Conservation (phyloP, 345 rosid genomes). For the Eucalyptus viminalis region DNA sequence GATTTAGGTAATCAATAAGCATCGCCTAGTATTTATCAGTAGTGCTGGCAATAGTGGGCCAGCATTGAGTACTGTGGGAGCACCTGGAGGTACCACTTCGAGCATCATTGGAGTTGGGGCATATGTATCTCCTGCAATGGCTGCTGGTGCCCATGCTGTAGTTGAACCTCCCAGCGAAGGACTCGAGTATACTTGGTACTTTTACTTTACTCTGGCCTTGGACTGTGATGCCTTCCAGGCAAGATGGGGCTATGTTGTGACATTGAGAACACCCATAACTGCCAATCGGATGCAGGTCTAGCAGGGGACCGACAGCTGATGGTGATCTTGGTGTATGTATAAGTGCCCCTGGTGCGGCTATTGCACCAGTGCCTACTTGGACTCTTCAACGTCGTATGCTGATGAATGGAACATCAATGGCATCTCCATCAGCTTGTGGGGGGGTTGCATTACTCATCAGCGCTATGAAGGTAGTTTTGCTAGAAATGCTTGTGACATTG, state of each 20-base stretch:
- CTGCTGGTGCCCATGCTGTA: conserved; percentile 89
- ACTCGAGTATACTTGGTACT: conserved; percentile 88
- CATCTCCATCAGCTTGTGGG: conserved; percentile 99
- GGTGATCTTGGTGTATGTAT: conserved; percentile 94
- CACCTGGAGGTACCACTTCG: conserved; percentile 96
- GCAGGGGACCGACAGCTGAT: conserved; percentile 96
- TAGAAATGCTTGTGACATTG: not conserved
- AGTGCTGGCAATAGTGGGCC: conserved; percentile 99
- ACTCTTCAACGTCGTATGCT: conserved; percentile 97
- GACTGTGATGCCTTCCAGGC: not conserved
- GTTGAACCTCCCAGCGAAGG: conserved; percentile 93
- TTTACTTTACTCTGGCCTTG: not conserved
- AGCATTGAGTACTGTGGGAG: conserved; percentile 93
- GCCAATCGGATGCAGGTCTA: conserved; percentile 61
- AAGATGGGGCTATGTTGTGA: not conserved
- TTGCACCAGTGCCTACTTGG: conserved; percentile 99
- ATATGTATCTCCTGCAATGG: conserved; percentile 98
- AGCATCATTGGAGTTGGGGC: conserved; percentile 98
- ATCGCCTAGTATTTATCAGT: conserved; percentile 76
- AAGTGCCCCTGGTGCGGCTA: conserved; percentile 99
- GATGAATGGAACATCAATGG: conserved; percentile 99
- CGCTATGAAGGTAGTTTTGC: conserved; percentile 74
- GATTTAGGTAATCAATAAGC: conserved; percentile 80
- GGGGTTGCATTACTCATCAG: conserved; percentile 87
- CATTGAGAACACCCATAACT: not conserved